These are phyloP conservation scores for Pseudogymnoascus destructans DNA, from an alignment of 2,329 filamentous ascomycete species.

Conservation along the genomic window DNA sequence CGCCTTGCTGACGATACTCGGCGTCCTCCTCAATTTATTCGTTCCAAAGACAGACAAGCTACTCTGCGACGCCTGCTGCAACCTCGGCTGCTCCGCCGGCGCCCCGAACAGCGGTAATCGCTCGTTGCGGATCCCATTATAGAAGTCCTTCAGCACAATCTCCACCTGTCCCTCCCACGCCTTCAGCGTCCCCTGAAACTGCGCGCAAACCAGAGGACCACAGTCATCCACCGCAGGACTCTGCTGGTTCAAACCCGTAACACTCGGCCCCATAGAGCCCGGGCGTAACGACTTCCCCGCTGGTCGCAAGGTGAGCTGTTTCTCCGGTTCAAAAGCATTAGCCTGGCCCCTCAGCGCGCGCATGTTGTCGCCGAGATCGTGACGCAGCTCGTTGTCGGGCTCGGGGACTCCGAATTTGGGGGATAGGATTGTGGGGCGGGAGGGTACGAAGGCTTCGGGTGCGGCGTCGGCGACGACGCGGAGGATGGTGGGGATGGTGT, in stretches of 20 bases:
- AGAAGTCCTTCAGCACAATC: constrained; percentile 82
- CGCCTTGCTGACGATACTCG: constrained; percentile 84
- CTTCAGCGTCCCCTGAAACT: constrained; percentile 61
- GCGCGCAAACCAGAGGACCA: constrained; percentile 64
- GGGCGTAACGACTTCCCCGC: constrained; percentile 19
- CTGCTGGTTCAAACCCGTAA: constrained; percentile 9
- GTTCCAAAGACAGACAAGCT: constrained; percentile 56
- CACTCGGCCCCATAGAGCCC: constrained; percentile 26
- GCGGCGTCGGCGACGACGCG: constrained; percentile 62
- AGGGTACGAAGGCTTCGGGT: constrained; percentile 47
- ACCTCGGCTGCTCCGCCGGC: constrained; percentile 33
- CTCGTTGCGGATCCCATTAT: constrained; percentile 75
- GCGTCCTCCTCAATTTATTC: constrained; percentile 66
- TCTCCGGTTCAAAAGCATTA: background rate
- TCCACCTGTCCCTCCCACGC: constrained; percentile 87
- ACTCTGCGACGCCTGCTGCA: constrained; percentile 36
- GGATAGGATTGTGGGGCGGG: constrained; percentile 36
- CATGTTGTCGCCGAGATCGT: background rate
- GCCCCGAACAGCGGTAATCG: constrained; percentile 76
- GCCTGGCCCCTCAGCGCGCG: background rate
- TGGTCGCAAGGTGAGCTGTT: background rate
- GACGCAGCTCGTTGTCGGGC: constrained; percentile 18
- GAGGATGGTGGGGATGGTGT: constrained; percentile 81
- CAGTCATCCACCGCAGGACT: constrained; percentile 37
- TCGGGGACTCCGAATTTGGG: constrained; percentile 18